Conservation (phyloP, 345 rosid genomes). For the Murraya paniculata region DNA sequence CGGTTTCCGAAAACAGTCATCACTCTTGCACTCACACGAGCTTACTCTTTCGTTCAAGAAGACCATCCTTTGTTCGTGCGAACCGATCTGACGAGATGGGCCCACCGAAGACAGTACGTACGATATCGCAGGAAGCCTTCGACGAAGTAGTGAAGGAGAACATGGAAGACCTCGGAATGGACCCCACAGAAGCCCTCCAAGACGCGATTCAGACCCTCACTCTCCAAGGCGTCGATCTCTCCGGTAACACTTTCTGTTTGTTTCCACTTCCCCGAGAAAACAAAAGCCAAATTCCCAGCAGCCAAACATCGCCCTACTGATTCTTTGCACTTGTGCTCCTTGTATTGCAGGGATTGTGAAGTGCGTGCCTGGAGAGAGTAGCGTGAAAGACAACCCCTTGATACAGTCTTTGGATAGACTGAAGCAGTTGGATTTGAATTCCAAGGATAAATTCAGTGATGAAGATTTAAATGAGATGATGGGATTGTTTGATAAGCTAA, state of each 20-base stretch:
- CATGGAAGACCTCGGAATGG: constrained; percentile 87
- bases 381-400: constrained; percentile 56
- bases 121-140: constrained; percentile 87
- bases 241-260: constrained; percentile 40
- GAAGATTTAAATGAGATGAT: constrained; percentile 43
- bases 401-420: constrained; percentile 59
- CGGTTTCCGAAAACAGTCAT: not conserved
- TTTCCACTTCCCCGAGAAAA: not conserved
- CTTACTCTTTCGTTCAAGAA: not conserved
- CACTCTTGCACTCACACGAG: not conserved
- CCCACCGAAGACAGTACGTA: constrained; percentile 45
- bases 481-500: constrained; percentile 43
- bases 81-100: constrained; percentile 33
- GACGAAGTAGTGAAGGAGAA: constrained; percentile 85
- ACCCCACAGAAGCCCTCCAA: constrained; percentile 79
- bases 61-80: not conserved
- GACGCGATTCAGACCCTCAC: constrained; percentile 83
- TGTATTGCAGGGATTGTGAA: constrained; percentile 61
- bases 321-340: not conserved
- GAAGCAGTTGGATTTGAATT: constrained; percentile 32
- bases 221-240: constrained; percentile 94
- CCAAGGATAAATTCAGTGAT: constrained; percentile 20
- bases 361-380: constrained; percentile 66
- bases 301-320: not conserved
- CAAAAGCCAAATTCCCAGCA: not conserved